Evolutionary conservation across 2,329 filamentous ascomycete genomes (phyloP).

Genomic region (Capronia coronata): DNA sequence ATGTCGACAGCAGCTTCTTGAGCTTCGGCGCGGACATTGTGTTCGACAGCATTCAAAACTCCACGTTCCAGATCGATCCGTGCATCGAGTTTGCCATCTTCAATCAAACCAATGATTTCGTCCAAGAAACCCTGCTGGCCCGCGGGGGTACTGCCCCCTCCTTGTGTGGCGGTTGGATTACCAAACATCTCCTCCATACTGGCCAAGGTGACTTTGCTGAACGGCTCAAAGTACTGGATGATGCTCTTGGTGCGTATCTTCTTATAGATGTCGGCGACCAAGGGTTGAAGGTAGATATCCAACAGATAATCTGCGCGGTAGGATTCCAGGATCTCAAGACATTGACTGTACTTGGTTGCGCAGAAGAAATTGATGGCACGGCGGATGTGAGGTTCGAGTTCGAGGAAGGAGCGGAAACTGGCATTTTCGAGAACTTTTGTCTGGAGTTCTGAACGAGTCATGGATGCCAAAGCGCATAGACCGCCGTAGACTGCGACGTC

Average conservation of each 20-base stretch:
- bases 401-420: constrained; percentile 77
- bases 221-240: constrained; percentile 84
- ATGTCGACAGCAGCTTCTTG: constrained; percentile 63
- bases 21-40: constrained; percentile 60
- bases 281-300: constrained; percentile 74
- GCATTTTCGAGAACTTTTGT: constrained; percentile 69
- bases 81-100: constrained; percentile 62
- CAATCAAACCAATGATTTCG: constrained; percentile 75
- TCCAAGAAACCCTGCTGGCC: constrained; percentile 33
- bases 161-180: constrained; percentile 46
- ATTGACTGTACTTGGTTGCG: constrained; percentile 79
- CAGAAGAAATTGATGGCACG: constrained; percentile 86
- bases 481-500: constrained; percentile 90
- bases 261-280: constrained; percentile 64
- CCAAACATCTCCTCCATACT: constrained; percentile 74
- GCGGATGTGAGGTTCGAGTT: constrained; percentile 88
- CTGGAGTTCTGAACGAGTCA: constrained; percentile 73
- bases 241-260: constrained; percentile 85
- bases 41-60: constrained; percentile 66
- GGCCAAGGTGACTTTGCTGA: constrained; percentile 75
- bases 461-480: constrained; percentile 80
- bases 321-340: constrained; percentile 72
- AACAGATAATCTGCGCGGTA: constrained; percentile 83
- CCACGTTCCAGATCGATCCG: constrained; percentile 78
- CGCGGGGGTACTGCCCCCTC: constrained; percentile 28